phyloP scores from a whole-genome alignment of 176 grass and related monocot species.

The Calamus simplicifolius region DNA sequence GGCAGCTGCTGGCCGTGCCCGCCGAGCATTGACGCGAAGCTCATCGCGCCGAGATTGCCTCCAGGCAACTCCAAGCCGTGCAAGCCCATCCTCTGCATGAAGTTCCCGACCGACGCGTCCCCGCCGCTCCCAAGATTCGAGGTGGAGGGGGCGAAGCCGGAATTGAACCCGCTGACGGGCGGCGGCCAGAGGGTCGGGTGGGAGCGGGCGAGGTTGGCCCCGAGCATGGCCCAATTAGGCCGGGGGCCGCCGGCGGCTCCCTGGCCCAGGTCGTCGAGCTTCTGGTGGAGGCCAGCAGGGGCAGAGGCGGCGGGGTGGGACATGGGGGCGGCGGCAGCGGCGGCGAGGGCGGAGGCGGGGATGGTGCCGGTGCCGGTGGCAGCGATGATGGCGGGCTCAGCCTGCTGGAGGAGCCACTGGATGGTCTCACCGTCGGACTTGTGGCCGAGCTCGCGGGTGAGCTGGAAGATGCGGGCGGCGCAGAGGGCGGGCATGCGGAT shows the following conservation, averaged over 20 bases:
- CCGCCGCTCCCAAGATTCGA: background rate
- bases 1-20: conserved; percentile 46
- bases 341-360: conserved; percentile 53
- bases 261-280: conserved; percentile 13
- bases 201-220: conserved; percentile 20
- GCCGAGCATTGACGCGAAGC: conserved; percentile 56
- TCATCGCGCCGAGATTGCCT: conserved; percentile 34
- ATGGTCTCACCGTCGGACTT: conserved; percentile 90
- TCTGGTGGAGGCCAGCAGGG: conserved; percentile 6
- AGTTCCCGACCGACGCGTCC: background rate
- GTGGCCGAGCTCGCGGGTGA: conserved; percentile 67
- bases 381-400: conserved; percentile 68
- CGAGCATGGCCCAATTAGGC: conserved; percentile 17
- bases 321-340: conserved; percentile 36
- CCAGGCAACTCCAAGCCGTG: conserved; percentile 11
- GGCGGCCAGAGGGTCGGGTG: conserved; percentile 46
- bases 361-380: conserved; percentile 67
- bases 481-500: conserved; percentile 86
- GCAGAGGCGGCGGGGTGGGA: conserved; percentile 15
- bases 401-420: conserved; percentile 86
- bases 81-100: conserved; percentile 17
- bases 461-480: conserved; percentile 80
- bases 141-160: conserved; percentile 36
- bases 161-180: conserved; percentile 24
- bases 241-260: background rate